Evolutionary conservation across 192 early-diverging fungal genomes (phyloP), one percentile per base, ranked within the genome.

Genomic region (Coemansia sp.): DNA sequence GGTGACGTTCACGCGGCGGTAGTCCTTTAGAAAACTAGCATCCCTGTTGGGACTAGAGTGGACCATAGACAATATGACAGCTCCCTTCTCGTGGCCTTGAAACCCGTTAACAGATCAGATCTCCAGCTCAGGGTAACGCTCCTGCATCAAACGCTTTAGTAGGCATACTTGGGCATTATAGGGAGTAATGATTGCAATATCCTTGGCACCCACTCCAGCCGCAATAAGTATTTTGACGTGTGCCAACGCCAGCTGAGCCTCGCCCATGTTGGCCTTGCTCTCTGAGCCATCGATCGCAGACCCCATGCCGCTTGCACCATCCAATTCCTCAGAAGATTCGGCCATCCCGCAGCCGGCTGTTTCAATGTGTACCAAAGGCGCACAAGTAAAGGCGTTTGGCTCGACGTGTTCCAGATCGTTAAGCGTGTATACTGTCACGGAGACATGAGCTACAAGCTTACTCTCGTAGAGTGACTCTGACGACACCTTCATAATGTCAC

Each of bases 61-160:
- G 11, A 95, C 93, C 7, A 94, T 72, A 2, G 87, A 85, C 19
- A 95, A 38, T 15, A 96, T 81, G 41, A 94, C 83, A 2, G 90
- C 92, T 62, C 94, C 89, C 66, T 93, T 93, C 72, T 94, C 94
- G 23, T 90, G 85, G 2, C 94, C 93, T 67, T 94, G 93, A 51
- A 93, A 92, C 2, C 92, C 91, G 72, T 94, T 92, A 9, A 93
- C 90, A 23, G 89, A 85, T 0, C 88, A 90, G 14, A 94, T 86
- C 69, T 92, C 90, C 48, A 92, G 73, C 9, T 62, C 73, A 1
- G 85, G 87, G 64, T 82, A 87, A 36, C 61, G 68, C 39, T 84
- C 84, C 51, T 73, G 75, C 27, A 91, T 67, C 27, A 63, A 46
- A n/a, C 73, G 64, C 60, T 48, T 80, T 3, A 87, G 64, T 6